These are phyloP conservation scores for Pleurotus tuber-regium DNA, from an alignment of 768 basidiomycete species.

Conservation along the genomic window DNA sequence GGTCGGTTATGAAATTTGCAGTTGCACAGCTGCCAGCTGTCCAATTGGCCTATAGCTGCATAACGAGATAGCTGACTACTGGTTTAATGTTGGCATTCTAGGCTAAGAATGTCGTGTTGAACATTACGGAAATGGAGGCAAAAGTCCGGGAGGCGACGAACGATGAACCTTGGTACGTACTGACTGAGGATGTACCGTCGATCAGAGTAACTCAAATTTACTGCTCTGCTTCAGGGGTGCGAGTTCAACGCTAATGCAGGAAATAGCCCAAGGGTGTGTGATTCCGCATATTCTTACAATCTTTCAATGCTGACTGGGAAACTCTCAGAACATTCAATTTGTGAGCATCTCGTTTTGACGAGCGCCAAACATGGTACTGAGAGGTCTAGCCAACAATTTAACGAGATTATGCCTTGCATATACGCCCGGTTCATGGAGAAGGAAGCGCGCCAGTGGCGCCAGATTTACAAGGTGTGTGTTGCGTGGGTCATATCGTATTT, in stretches of 20 bases:
- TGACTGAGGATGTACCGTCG: neutral
- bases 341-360: conserved; percentile 43
- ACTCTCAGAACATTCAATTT: conserved; percentile 88
- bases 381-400: conserved; percentile 83
- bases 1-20: conserved; percentile 35
- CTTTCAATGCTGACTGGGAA: neutral
- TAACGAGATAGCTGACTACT: conserved; percentile 10
- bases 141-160: conserved; percentile 97
- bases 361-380: conserved; percentile 10
- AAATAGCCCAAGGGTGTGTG: conserved; percentile 93
- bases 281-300: conserved; percentile 9
- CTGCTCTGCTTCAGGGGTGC: conserved; percentile 70
- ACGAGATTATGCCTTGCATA: conserved; percentile 98
- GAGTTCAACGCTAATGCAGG: conserved; percentile 96
- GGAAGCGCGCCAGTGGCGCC: conserved; percentile 96
- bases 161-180: conserved; percentile 94
- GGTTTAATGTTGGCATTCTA: conserved; percentile 25
- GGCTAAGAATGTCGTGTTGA: conserved; percentile 96
- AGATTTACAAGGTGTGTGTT: conserved; percentile 87
- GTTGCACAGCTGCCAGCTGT: conserved; percentile 7
- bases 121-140: conserved; percentile 95
- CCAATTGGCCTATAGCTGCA: conserved; percentile 6
- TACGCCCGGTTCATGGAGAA: conserved; percentile 97
- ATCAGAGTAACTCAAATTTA: neutral
- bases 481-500: neutral